Conservation (phyloP, 257 asterid species). For the Nicotiana undulata region DNA sequence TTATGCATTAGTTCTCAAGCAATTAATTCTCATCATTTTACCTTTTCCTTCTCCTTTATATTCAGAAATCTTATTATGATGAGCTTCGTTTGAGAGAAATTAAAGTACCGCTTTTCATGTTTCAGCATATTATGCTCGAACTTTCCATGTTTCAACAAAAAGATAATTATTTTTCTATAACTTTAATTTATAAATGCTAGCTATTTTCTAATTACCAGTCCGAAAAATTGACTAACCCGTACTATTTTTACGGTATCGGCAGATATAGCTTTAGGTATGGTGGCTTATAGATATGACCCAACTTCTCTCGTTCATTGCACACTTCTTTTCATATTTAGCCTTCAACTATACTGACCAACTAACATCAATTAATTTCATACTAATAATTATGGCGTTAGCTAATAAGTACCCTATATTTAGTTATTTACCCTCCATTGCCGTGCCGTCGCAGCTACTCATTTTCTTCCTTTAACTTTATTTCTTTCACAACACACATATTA, state of each 20-base stretch:
- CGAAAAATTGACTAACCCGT: too few species aligned
- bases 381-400: constrained; percentile 12
- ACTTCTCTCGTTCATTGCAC: constrained; percentile 48
- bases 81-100: too few species aligned
- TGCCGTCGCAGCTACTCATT: constrained; percentile 71
- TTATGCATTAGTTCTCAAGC: background rate
- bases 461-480: constrained; percentile 6
- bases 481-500: constrained; percentile 3
- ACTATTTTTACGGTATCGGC: too few species aligned
- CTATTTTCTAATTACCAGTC: too few species aligned
- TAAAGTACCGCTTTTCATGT: too few species aligned
- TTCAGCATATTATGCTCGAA: too few species aligned
- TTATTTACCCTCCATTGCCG: constrained; percentile 31
- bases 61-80: too few species aligned
- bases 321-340: constrained; percentile 6
- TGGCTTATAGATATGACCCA: background rate
- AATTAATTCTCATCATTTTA: constrained; percentile 1
- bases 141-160: too few species aligned
- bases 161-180: too few species aligned
- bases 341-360: constrained; percentile 24
- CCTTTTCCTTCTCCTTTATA: background rate
- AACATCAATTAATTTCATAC: constrained; percentile 13
- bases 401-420: constrained; percentile 14
- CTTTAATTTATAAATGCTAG: too few species aligned
- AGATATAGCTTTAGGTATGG: background rate